Base-by-base conservation (phyloP, 2,329 filamentous ascomycete genomes). In the Fusarium hainanense region DNA sequence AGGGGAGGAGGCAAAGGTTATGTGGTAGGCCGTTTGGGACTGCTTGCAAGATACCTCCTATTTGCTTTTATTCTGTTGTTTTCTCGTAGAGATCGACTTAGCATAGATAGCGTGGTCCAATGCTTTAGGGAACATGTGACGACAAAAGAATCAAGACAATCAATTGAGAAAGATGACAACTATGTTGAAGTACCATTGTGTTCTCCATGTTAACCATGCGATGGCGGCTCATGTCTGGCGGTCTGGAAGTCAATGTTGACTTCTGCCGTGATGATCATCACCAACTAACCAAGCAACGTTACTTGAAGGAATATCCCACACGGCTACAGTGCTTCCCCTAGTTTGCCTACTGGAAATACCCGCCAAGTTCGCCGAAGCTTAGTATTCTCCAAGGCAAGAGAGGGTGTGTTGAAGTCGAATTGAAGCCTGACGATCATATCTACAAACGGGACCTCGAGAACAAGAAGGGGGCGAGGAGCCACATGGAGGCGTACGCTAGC, bases 401-500 rank as follows among this genome's bases (percentile, higher is more conserved):
- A 42, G 59, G 66, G 54, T 58, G 63, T 62, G 55, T 57, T 63
- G 54, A 54, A 32, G 55, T 66, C 23, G 11, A 66, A 20, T 52
- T n/a, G 48, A 54, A 66, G 62, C 47, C 49, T 49, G 57, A 54
- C 41, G 48, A 66, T 66, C 48, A 49, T 61, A 41, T 40, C 57
- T 58, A 44, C 46, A 55, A 54, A 55, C 28, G 51, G 57, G 27
- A 44, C 49, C 49, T 58, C 13, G 57, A 58, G 54, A 66, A 28
- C 43, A 47, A 58, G 46, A 58, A 43, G 20, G 58, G 67, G 56
- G 64, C 54, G 67, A 74, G 65, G 69, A 71, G 67, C 63, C 65
- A 72, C 64, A 74, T 69, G 73, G 55, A 65, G 43, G 56, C 62
- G 48, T 61, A 63, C 73, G 60, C 71, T 75, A 74, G 69, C 68